phyloP scores from a whole-genome alignment of 2,329 filamentous ascomycete species.

The Phoma herbarum region DNA sequence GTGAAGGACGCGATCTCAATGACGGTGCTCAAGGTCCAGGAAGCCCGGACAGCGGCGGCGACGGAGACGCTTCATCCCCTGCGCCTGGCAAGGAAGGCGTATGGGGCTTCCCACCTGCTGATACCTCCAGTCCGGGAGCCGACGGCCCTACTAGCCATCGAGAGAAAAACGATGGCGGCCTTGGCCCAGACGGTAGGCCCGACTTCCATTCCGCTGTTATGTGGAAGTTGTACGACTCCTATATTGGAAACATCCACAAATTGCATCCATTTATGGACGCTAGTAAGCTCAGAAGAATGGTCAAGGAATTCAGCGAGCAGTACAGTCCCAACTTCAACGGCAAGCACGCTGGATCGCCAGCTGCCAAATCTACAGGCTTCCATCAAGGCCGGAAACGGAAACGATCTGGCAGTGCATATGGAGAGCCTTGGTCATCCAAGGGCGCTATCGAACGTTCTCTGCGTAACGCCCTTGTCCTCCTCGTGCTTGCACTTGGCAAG shows the following conservation, averaged over 20 bases:
- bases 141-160: slow-evolving; percentile 39
- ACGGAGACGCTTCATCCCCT: slow-evolving; percentile 52
- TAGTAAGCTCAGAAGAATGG: slow-evolving; percentile 59
- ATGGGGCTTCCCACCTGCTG: slow-evolving; percentile 60
- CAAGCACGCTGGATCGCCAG: slow-evolving; percentile 35
- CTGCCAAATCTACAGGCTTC: slow-evolving; percentile 26
- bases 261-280: slow-evolving; percentile 71
- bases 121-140: slow-evolving; percentile 46
- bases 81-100: slow-evolving; percentile 55
- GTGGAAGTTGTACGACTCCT: slow-evolving; percentile 62
- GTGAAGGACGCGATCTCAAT: slow-evolving; percentile 73
- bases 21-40: slow-evolving; percentile 53
- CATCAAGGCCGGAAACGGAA: slow-evolving; percentile 47
- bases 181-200: slow-evolving; percentile 63
- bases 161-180: slow-evolving; percentile 57
- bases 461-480: slow-evolving; percentile 78
- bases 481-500: slow-evolving; percentile 86
- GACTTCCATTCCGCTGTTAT: slow-evolving; percentile 63
- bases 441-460: slow-evolving; percentile 44
- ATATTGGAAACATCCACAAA: slow-evolving; percentile 67
- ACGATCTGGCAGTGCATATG: slow-evolving; percentile 40
- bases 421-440: slow-evolving; percentile 34
- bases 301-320: too few relatives aligned
- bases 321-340: slow-evolving; percentile 44
- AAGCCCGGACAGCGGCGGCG: slow-evolving; percentile 47